A percentile compares a stretch with the other conserved stretches of the same genome.
Evolutionary conservation across 1,139 yeast species (phyloP).

Genomic region (Pichia sp.): DNA sequence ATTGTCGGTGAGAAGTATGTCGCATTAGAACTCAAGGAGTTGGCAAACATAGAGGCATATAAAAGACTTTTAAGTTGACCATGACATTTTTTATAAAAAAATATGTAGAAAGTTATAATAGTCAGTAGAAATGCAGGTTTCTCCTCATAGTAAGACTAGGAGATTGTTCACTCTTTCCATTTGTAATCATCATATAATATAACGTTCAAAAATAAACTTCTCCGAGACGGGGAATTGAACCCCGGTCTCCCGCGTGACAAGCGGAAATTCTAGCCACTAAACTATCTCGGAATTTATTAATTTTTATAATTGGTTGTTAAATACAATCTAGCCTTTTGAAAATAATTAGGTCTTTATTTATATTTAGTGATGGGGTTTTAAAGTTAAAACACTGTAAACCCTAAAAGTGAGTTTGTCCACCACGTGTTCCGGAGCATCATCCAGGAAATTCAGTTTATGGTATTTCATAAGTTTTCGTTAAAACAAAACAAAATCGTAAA

Average conservation of each 20-base stretch:
- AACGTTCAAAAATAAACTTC: slow-evolving; percentile 4
- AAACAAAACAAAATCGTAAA: too few relatives aligned
- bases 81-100: neutral
- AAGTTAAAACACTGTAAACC: too few relatives aligned
- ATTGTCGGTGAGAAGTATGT: slow-evolving; percentile 21
- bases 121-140: slow-evolving; percentile 13
- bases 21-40: slow-evolving; percentile 18
- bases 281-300: slow-evolving; percentile 14
- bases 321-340: too few relatives aligned
- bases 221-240: slow-evolving; percentile 22
- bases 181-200: slow-evolving; percentile 13
- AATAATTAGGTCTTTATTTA: too few relatives aligned
- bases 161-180: slow-evolving; percentile 24
- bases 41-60: slow-evolving; percentile 18
- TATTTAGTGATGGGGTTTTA: too few relatives aligned
- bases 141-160: slow-evolving; percentile 20
- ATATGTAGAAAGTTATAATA: slow-evolving; percentile 1
- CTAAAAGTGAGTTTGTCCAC: too few relatives aligned
- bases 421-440: too few relatives aligned
- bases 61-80: slow-evolving; percentile 1
- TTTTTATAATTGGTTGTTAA: neutral
- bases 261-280: slow-evolving; percentile 20
- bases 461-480: too few relatives aligned
- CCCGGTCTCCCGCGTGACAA: slow-evolving; percentile 22
- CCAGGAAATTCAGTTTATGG: too few relatives aligned